A percentile compares a stretch with the other conserved stretches of the same genome.
Conservation (phyloP, 805 yeast genomes). For the Lipomyces oligophaga region DNA sequence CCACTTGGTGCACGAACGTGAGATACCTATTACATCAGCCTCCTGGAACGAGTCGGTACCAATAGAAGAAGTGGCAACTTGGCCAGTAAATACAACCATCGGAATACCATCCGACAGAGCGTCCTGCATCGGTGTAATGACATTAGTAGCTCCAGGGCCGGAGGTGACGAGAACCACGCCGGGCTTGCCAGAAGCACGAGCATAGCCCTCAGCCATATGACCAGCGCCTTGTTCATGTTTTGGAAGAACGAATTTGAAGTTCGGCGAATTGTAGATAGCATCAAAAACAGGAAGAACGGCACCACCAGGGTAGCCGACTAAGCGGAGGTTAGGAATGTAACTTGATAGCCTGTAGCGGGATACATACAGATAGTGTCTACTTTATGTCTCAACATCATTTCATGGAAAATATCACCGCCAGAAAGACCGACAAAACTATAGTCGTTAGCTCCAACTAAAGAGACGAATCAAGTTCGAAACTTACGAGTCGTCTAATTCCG, state of each 20-base stretch:
- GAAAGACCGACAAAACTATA: constrained; percentile 85
- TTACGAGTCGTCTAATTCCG: constrained; percentile 26
- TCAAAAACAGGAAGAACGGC: constrained; percentile 97
- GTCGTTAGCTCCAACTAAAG: too few relatives aligned
- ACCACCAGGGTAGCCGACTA: constrained; percentile 95
- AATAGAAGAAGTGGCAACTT: constrained; percentile 90
- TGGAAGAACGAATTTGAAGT: constrained; percentile 87
- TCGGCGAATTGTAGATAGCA: constrained; percentile 87
- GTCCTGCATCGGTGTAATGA: constrained; percentile 97
- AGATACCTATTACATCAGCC: constrained; percentile 95
- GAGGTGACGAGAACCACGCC: constrained; percentile 98
- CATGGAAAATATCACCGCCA: constrained; percentile 99
- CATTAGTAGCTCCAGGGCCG: constrained; percentile 99
- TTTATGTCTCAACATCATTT: constrained; percentile 94
- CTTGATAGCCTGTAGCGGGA: background rate
- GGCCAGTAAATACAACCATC: constrained; percentile 93
- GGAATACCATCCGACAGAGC: constrained; percentile 98
- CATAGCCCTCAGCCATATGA: constrained; percentile 99
- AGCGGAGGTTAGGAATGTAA: constrained; percentile 1
- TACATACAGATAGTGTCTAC: constrained; percentile 74
- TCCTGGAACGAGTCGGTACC: constrained; percentile 99
- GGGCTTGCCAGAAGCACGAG: constrained; percentile 91
- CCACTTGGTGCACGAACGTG: constrained; percentile 98
- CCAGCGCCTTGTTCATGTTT: constrained; percentile 99
- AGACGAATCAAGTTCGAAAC: background rate